These are phyloP conservation scores for Fusarium kyushuense DNA, from an alignment of 2,329 filamentous ascomycete species.

Conservation along the genomic window DNA sequence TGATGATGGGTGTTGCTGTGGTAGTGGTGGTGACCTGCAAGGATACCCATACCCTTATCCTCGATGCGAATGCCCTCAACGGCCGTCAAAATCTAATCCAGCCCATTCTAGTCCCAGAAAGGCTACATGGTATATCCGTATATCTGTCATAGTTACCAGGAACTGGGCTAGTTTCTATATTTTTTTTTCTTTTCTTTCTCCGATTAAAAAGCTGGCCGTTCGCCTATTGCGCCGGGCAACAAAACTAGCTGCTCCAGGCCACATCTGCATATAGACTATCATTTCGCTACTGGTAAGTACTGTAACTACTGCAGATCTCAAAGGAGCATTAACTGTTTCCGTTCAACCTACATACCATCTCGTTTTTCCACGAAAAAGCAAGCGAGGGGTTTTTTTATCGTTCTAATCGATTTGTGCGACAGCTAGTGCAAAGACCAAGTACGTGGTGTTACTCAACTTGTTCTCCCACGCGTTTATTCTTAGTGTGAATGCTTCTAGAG, in stretches of 20 bases:
- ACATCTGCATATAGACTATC: background rate
- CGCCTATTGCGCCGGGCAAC: slow-evolving; percentile 26
- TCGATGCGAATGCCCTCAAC: slow-evolving; percentile 34
- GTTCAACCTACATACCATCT: background rate
- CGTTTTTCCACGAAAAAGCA: background rate
- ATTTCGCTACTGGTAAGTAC: slow-evolving; percentile 27
- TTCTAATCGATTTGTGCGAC: background rate
- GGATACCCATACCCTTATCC: slow-evolving; percentile 26
- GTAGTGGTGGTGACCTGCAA: slow-evolving; percentile 22
- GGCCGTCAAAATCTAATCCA: slow-evolving; percentile 3
- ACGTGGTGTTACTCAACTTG: slow-evolving; percentile 12
- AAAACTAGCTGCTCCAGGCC: slow-evolving; percentile 17
- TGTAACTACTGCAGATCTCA: slow-evolving; percentile 35
- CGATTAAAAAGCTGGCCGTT: slow-evolving; percentile 35
- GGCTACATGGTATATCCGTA: background rate
- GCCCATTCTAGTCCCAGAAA: slow-evolving; percentile 3
- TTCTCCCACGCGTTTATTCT: slow-evolving; percentile 1
- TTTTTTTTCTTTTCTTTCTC: slow-evolving; percentile 9
- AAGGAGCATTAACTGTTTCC: slow-evolving; percentile 16
- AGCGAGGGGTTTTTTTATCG: background rate
- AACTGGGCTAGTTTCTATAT: background rate
- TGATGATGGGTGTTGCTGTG: slow-evolving; percentile 3
- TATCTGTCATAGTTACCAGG: slow-evolving; percentile 1
- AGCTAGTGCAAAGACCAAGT: slow-evolving; percentile 1
- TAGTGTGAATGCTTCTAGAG: background rate